Percentiles rank a stretch among this genome's conserved stretches.
Conservation (phyloP, 2,329 filamentous ascomycete species). For the Aspergillus eucalypticola region DNA sequence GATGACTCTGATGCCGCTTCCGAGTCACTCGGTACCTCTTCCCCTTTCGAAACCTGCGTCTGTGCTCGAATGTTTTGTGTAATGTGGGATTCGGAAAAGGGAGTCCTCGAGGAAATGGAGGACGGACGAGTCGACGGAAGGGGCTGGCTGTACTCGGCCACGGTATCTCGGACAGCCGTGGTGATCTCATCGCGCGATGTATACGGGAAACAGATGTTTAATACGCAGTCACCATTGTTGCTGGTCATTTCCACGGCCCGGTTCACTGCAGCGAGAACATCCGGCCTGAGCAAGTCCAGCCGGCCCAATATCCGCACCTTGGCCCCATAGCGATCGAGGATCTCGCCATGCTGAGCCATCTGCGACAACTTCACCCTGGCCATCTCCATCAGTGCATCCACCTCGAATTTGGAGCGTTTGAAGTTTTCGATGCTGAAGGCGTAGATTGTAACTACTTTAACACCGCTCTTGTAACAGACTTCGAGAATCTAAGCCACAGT, state of each 20-base stretch:
- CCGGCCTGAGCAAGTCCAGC: conserved; percentile 76
- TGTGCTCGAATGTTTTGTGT: conserved; percentile 78
- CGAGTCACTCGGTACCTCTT: conserved; percentile 49
- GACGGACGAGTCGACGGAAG: conserved; percentile 48
- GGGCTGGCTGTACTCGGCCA: conserved; percentile 79
- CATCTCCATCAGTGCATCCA: conserved; percentile 96
- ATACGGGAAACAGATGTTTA: conserved; percentile 98
- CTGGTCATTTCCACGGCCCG: conserved; percentile 82
- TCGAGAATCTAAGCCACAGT: conserved; percentile 70
- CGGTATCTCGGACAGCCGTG: conserved; percentile 80
- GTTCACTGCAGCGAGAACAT: conserved; percentile 87
- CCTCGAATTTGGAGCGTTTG: conserved; percentile 93
- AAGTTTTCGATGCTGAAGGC: conserved; percentile 99
- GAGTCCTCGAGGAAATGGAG: conserved; percentile 51
- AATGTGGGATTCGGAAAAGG: conserved; percentile 87
- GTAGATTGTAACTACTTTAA: conserved; percentile 96
- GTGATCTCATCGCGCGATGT: conserved; percentile 96
- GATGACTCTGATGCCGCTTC: conserved; percentile 48
- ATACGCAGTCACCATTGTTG: conserved; percentile 73
- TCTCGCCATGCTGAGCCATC: conserved; percentile 85
- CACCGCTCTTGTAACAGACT: conserved; percentile 96
- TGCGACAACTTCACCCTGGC: conserved; percentile 93
- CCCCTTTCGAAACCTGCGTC: conserved; percentile 40
- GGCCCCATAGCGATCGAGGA: conserved; percentile 90
- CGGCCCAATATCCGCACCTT: conserved; percentile 83